Evolutionary conservation across 2,329 filamentous ascomycete species (phyloP), one percentile per base, ranked within the genome.

Genomic region (Paracoccidioides lutzii): DNA sequence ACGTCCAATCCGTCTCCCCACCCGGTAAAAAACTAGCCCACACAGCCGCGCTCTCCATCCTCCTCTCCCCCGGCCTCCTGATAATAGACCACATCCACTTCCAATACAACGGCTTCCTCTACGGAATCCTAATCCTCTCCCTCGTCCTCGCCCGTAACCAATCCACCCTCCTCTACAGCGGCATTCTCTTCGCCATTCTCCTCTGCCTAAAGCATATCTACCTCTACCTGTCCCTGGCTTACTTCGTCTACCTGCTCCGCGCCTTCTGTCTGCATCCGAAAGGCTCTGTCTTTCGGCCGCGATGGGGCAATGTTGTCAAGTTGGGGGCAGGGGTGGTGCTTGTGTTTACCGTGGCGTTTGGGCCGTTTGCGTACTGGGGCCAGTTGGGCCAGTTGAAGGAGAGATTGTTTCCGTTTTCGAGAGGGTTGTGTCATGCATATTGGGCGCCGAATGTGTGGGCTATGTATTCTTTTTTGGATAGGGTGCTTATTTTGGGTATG

Each of bases 41-140:
- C 66, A 88, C 87, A 30, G 88, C 87, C 49, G 90, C 90, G 30
- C 78, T 97, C 55, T 96, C 91, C 0, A 84, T 98, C 57, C 76
- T 97, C 3, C 81, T 97, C 10, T 97, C 90, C 0, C 93, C 93
- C 0, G 93, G 91, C 1, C 81, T 98, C 40, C 78, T 98, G 58
- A 94, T 98, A 68, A 97, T 98, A 69, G 93, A 98, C 67, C 93
- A 98, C 69, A 91, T 96, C 61, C 90, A 96, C 71, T 98, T 98
- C 71, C 93, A 98, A 76, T 98, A 98, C 76, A 98, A 98, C 75
- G 91, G 93, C 43, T 90, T 90, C 73, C 82, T 98, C 73, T 98
- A 97, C 69, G 93, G 93, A 41, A 76, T 97, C 45, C 76, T 98
- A 52, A 81, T 97, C 41, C 77, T 91, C 54, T 97, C 93, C 2